phyloP scores from a whole-genome alignment of 1,284 basidiomycete species.

The Phaffia rhodozyma region DNA sequence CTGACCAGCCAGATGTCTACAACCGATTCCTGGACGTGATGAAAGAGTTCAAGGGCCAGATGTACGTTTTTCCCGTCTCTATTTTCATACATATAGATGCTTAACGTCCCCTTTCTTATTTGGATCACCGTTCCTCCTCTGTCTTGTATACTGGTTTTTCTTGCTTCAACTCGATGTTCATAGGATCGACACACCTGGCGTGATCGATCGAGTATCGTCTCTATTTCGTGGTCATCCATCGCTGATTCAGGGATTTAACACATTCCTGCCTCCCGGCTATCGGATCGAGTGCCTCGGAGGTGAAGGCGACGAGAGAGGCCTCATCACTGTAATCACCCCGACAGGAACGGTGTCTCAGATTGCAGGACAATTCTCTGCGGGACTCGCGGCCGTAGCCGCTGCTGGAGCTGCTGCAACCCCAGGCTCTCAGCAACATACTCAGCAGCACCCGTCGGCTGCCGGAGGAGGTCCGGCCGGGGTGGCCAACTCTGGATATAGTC shows the following conservation, averaged over 20 bases:
- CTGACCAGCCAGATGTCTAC: slow-evolving; percentile 87
- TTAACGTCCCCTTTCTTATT: not conserved
- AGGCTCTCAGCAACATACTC: slow-evolving; percentile 20
- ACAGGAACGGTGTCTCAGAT: slow-evolving; percentile 60
- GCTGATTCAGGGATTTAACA: slow-evolving; percentile 98
- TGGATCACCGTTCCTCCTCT: not conserved
- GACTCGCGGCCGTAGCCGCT: slow-evolving; percentile 23
- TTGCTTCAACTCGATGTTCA: not conserved
- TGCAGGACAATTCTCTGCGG: slow-evolving; percentile 33
- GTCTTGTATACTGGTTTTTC: not conserved
- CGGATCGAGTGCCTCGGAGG: slow-evolving; percentile 65
- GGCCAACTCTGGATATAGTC: not conserved
- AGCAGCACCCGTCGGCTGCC: slow-evolving; percentile 19
- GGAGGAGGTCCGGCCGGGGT: not conserved
- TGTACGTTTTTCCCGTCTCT: slow-evolving; percentile 46
- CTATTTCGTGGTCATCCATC: slow-evolving; percentile 87
- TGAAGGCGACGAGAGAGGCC: slow-evolving; percentile 50
- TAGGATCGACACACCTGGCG: slow-evolving; percentile 96
- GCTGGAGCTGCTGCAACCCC: slow-evolving; percentile 7
- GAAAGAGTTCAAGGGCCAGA: slow-evolving; percentile 96
- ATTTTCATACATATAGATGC: not conserved
- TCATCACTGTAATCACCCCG: slow-evolving; percentile 92
- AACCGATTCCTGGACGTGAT: slow-evolving; percentile 97
- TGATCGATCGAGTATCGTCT: slow-evolving; percentile 90
- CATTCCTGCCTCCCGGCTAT: slow-evolving; percentile 92